Base-by-base conservation (phyloP, 2,329 filamentous ascomycete genomes). In the Fusarium liriodendri region DNA sequence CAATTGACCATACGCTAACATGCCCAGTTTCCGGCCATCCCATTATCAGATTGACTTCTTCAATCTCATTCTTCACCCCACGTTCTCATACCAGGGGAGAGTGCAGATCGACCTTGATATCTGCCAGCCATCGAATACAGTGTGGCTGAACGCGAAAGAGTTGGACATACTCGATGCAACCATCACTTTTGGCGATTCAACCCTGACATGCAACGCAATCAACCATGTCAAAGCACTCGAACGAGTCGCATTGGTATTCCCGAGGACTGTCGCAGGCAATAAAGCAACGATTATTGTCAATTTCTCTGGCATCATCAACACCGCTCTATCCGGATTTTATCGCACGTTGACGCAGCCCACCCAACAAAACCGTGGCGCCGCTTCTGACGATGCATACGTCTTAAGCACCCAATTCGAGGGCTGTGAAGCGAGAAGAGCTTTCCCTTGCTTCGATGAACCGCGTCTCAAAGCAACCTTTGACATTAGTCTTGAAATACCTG, bases 381-480 rank as follows among this genome's bases (percentile, higher is more conserved):
- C 5, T 3, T 33, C 87, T 54, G 87, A 90, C 76, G 89, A 87
- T 79, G 89, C 90, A 81, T 89, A 89, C 80, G 95, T 95, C 93
- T 87, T 97, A 82, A 97, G 94, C 85, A 99, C 97, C 57, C 97
- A 99, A 82, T 98, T 99, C 80, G 96, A 99, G 86, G 93, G 95
- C 47, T 97, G 95, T 80, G 96, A 98, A 84, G 96, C 97, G 69
- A 92, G 97, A 75, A 89, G 95, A 75, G 95, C 96, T 7, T 98
- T 98, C 84, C 97, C 97, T 58, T 98, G 96, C 85, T 98, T 98
- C 80, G 97, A 98, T 80, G 97, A 99, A 85, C 97, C 97, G 40
- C 97, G 97, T 79, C 89, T 98, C 73, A 98, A 99, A 85, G 94
- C 96, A 13, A 96, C 95, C 5, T 98, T 98, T 80, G 95, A 98